Conservation (phyloP, 108 stramenopile genomes). For the Aurantiochytrium sp. region DNA sequence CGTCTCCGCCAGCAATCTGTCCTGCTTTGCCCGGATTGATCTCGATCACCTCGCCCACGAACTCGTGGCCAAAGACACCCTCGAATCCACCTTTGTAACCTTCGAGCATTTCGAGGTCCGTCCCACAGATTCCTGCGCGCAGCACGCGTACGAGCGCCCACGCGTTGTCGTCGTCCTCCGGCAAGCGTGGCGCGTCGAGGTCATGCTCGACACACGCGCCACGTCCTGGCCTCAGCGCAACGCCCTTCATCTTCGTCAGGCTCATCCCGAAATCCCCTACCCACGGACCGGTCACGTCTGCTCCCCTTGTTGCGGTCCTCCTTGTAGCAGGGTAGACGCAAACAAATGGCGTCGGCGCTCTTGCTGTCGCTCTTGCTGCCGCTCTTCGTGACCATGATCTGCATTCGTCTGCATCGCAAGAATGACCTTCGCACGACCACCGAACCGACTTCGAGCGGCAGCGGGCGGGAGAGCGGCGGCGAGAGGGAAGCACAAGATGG, state of each 20-base stretch:
- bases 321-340: no score
- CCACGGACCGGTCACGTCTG: no score
- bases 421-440: no score
- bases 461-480: no score
- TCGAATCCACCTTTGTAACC: slow-evolving; percentile 65
- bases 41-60: background rate
- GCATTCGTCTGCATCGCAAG: no score
- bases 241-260: background rate
- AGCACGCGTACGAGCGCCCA: slow-evolving; percentile 40
- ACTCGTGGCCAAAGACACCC: slow-evolving; percentile 49
- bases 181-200: background rate
- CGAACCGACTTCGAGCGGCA: no score
- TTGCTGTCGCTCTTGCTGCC: no score
- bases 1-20: background rate
- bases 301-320: no score
- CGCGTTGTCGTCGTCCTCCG: background rate
- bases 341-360: no score
- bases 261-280: no score
- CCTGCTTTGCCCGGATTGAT: background rate
- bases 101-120: slow-evolving; percentile 65
- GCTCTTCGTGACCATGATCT: no score
- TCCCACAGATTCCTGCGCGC: slow-evolving; percentile 68
- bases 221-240: background rate
- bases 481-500: no score
- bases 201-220: background rate